phyloP scores from a whole-genome alignment of 2,329 filamentous ascomycete genomes.

The Myriosclerotinia duriaeana region DNA sequence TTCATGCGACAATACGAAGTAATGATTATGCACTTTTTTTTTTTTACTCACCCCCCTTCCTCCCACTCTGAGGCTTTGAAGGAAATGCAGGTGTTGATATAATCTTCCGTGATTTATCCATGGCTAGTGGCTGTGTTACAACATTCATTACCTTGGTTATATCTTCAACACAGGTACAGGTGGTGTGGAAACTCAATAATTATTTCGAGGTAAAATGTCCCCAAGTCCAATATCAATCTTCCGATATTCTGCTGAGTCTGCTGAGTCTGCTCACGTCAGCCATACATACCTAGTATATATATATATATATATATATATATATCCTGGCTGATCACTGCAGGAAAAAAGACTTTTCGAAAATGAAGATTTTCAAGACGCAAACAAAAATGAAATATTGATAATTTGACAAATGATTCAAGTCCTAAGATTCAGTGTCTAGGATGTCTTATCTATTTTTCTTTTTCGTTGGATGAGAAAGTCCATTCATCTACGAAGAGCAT shows the following conservation, averaged over 20 bases:
- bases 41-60: background rate
- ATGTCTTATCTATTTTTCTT: background rate
- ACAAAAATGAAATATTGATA: background rate
- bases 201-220: too few relatives aligned
- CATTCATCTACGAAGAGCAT: too few relatives aligned
- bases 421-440: background rate
- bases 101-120: background rate
- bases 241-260: background rate
- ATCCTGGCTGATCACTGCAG: constrained; percentile 11
- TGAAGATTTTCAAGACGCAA: background rate
- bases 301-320: background rate
- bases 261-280: background rate
- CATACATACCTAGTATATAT: too few relatives aligned
- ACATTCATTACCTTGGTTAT: background rate
- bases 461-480: background rate
- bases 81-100: background rate
- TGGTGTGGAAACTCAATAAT: background rate
- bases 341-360: background rate
- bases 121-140: background rate
- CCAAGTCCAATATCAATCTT: background rate
- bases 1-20: too few relatives aligned
- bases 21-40: too few relatives aligned
- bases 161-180: background rate
- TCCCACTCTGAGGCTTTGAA: background rate
- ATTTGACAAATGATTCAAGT: background rate